Evolutionary conservation across 257 asterid genomes (phyloP).

Genomic region (Coffea canephora): DNA sequence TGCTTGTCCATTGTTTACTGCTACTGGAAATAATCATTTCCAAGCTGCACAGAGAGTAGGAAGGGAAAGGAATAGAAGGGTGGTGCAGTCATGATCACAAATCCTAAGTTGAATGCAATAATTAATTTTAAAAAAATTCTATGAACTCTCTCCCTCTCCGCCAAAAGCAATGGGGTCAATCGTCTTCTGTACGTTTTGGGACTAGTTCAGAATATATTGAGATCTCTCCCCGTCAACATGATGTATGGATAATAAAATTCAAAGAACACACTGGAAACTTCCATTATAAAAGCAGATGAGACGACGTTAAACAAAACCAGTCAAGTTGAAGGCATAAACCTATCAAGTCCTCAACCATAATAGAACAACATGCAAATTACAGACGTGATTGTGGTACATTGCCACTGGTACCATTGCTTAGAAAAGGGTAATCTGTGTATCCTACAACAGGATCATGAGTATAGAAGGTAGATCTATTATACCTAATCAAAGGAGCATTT

Average conservation of each 20-base stretch:
- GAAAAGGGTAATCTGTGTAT: slow-evolving; percentile 71
- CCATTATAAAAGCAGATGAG: background rate
- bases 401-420: slow-evolving; percentile 19
- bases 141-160: background rate
- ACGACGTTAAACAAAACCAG: background rate
- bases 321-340: background rate
- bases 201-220: background rate
- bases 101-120: background rate
- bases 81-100: background rate
- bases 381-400: slow-evolving; percentile 14
- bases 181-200: background rate
- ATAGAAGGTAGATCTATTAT: slow-evolving; percentile 57
- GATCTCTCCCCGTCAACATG: background rate
- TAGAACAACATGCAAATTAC: background rate
- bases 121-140: no score
- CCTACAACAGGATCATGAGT: slow-evolving; percentile 65
- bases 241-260: background rate
- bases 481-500: slow-evolving; percentile 53
- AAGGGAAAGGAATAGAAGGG: background rate
- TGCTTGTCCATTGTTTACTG: background rate
- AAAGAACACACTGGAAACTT: background rate
- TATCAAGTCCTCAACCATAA: background rate
- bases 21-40: background rate
- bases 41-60: background rate
- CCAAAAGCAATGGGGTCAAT: no score